Conservation (phyloP, 441 rosid species). For the Brassica balearica region DNA sequence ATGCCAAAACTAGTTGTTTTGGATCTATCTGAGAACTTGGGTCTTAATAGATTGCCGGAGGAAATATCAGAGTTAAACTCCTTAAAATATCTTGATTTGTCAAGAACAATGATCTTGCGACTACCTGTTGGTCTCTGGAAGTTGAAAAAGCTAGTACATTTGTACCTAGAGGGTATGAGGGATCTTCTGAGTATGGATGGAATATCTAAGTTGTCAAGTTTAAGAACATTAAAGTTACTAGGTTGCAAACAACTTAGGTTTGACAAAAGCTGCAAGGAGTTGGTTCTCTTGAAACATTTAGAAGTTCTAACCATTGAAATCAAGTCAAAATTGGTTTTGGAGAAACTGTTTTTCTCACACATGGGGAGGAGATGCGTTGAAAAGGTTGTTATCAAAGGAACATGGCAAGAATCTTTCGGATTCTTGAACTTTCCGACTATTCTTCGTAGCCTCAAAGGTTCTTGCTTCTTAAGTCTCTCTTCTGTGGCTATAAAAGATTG, state of each 20-base stretch:
- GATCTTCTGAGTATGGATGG: not conserved
- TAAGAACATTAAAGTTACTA: not conserved
- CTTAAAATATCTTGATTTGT: not conserved
- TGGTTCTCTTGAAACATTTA: not conserved
- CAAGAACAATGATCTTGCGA: not conserved
- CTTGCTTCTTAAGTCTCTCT: not conserved
- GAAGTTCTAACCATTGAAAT: not conserved
- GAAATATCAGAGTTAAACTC: not conserved
- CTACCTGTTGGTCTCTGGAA: not conserved
- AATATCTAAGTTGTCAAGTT: not conserved
- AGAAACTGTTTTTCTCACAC: not conserved
- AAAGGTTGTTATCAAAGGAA: not conserved
- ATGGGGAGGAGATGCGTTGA: not conserved
- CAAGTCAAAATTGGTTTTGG: not conserved
- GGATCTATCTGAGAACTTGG: not conserved
- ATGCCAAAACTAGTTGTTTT: slow-evolving; percentile 1
- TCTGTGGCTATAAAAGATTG: not conserved
- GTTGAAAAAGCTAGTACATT: not conserved
- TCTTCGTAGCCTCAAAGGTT: not conserved
- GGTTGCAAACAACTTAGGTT: not conserved
- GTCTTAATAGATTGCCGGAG: not conserved
- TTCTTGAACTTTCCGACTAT: not conserved
- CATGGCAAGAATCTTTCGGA: not conserved
- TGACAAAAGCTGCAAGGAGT: not conserved
- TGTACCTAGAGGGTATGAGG: not conserved